Conservation (phyloP, 768 basidiomycete genomes). For the Collybia nuda region DNA sequence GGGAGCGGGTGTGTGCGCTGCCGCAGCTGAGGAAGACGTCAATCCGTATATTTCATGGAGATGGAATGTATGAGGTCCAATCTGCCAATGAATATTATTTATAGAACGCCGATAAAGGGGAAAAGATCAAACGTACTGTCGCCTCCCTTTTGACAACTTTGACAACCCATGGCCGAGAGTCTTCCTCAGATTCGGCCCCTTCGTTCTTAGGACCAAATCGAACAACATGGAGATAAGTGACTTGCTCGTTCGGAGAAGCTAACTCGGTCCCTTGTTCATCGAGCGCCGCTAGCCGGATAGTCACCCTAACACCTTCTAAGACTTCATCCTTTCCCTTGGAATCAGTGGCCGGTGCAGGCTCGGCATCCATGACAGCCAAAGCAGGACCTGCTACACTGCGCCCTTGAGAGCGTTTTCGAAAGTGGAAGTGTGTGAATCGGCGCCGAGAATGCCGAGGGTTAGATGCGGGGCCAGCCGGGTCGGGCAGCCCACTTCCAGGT, state of each 20-base stretch:
- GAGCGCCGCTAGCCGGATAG: conserved; percentile 79
- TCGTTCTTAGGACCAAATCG: conserved; percentile 55
- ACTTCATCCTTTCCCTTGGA: conserved; percentile 40
- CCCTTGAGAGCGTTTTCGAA: conserved; percentile 56
- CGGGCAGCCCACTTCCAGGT: conserved; percentile 3
- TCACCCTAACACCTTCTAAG: conserved; percentile 70
- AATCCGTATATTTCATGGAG: conserved; percentile 95
- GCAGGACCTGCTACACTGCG: conserved; percentile 73
- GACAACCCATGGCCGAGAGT: conserved; percentile 83
- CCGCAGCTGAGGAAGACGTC: conserved; percentile 51
- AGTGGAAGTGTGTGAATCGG: conserved; percentile 68
- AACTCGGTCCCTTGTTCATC: conserved; percentile 74
- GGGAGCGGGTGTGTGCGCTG: conserved; percentile 24
- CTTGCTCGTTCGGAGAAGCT: conserved; percentile 76
- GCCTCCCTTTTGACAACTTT: conserved; percentile 93
- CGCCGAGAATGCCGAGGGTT: conserved; percentile 32
- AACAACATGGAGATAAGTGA: conserved; percentile 85
- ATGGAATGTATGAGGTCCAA: conserved; percentile 92
- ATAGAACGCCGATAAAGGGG: neutral
- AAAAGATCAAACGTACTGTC: conserved; percentile 41
- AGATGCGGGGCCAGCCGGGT: conserved; percentile 8
- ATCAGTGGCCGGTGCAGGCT: conserved; percentile 33
- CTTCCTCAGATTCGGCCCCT: conserved; percentile 33
- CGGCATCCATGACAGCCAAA: conserved; percentile 74
- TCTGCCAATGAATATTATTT: conserved; percentile 40